A percentile compares a stretch with the other conserved stretches of the same genome.
These are phyloP conservation scores for Fraxinus xanthoxyloides DNA, from an alignment of 305 asterid genomes.

Conservation along the genomic window DNA sequence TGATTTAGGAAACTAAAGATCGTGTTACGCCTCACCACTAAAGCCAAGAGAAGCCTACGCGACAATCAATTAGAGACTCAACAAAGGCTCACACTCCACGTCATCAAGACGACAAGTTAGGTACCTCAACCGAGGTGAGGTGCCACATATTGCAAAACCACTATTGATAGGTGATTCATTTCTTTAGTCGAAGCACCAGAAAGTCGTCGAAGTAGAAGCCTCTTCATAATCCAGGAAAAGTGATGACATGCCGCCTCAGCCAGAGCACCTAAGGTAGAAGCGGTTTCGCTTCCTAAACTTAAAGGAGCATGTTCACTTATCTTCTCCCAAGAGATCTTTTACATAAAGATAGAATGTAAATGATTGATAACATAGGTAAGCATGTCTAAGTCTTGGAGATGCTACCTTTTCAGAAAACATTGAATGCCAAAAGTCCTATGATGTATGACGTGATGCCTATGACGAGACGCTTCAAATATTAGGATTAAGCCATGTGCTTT, in stretches of 20 bases:
- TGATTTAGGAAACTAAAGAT: background rate
- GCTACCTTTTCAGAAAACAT: background rate
- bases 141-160: background rate
- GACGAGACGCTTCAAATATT: background rate
- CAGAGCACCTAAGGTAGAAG: background rate
- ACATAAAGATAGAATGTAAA: background rate
- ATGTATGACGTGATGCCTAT: background rate
- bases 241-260: background rate
- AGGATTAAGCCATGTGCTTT: background rate
- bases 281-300: background rate
- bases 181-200: background rate
- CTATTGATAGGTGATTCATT: background rate
- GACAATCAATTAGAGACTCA: background rate
- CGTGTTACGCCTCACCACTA: background rate
- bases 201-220: background rate
- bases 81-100: background rate
- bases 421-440: background rate
- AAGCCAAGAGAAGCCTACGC: background rate
- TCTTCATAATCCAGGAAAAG: background rate
- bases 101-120: background rate
- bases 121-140: background rate
- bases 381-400: background rate
- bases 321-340: background rate
- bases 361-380: background rate
- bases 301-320: background rate